Conservation (phyloP, 1,284 basidiomycete genomes). For the Cerioporus squamosus region DNA sequence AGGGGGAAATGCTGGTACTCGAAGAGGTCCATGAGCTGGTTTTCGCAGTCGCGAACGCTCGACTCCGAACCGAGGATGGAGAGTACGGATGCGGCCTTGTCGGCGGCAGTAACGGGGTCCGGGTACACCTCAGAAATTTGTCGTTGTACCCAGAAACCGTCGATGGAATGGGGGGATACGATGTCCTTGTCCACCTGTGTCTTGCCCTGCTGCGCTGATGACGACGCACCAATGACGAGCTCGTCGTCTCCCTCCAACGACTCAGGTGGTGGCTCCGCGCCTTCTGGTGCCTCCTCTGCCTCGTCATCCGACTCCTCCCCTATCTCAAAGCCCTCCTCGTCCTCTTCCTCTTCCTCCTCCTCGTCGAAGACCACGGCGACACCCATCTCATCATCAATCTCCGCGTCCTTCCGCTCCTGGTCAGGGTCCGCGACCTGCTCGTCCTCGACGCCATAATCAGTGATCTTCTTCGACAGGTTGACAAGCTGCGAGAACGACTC, state of each 20-base stretch:
- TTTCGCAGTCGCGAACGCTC: constrained; percentile 93
- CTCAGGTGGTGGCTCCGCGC: constrained; percentile 45
- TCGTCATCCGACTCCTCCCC: constrained; percentile 81
- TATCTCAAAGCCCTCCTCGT: constrained; percentile 85
- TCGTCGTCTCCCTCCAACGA: constrained; percentile 61
- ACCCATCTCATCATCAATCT: constrained; percentile 92
- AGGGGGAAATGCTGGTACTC: constrained; percentile 94
- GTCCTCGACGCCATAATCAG: constrained; percentile 92
- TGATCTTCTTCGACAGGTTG: constrained; percentile 92
- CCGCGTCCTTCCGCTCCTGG: constrained; percentile 76
- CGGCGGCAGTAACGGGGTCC: constrained; percentile 93
- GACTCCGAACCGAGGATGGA: constrained; percentile 91
- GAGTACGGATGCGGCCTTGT: constrained; percentile 89
- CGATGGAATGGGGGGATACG: constrained; percentile 90
- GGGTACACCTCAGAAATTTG: constrained; percentile 90
- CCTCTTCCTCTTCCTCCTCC: constrained; percentile 90
- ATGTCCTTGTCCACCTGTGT: constrained; percentile 75
- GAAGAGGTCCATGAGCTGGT: constrained; percentile 96
- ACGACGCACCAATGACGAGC: constrained; percentile 73
- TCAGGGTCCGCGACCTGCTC: constrained; percentile 77
- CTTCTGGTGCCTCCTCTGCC: constrained; percentile 65
- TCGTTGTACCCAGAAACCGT: constrained; percentile 98
- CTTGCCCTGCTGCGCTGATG: constrained; percentile 47
- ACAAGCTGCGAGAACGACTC: constrained; percentile 89
- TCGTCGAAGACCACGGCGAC: constrained; percentile 98